phyloP scores from a whole-genome alignment of 257 asterid species.

The Plantago ovata region DNA sequence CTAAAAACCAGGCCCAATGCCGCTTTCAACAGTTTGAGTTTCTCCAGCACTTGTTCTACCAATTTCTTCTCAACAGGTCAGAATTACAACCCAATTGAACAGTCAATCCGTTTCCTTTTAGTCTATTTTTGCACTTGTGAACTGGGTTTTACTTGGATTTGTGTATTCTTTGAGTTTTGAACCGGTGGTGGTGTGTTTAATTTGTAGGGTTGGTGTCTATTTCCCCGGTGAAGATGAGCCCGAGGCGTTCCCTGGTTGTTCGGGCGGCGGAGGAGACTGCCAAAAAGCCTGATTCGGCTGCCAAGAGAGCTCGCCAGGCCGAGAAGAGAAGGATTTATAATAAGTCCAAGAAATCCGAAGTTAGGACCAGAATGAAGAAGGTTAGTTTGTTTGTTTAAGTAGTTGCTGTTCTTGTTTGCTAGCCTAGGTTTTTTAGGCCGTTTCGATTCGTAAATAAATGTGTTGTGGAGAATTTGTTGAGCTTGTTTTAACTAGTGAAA shows the following conservation, averaged over 20 bases:
- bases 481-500: neutral
- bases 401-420: neutral
- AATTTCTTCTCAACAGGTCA: slow-evolving; percentile 64
- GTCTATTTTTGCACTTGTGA: neutral
- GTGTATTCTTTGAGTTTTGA: neutral
- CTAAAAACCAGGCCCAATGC: slow-evolving; percentile 31
- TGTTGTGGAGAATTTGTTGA: neutral
- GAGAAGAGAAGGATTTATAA: slow-evolving; percentile 85
- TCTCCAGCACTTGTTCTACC: slow-evolving; percentile 52
- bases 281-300: slow-evolving; percentile 91
- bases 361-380: slow-evolving; percentile 90
- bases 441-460: neutral
- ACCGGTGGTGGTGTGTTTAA: neutral
- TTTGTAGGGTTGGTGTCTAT: slow-evolving; percentile 37
- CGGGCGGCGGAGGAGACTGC: slow-evolving; percentile 71
- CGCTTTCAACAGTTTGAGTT: slow-evolving; percentile 58
- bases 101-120: neutral
- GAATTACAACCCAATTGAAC: neutral
- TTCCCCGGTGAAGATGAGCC: slow-evolving; percentile 39
- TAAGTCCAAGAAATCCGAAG: slow-evolving; percentile 71
- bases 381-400: slow-evolving; percentile 24
- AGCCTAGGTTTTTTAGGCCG: neutral
- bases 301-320: slow-evolving; percentile 94
- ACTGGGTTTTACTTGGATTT: slow-evolving; percentile 2
- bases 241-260: slow-evolving; percentile 45